A percentile compares a stretch with the other conserved stretches of the same genome.
phyloP scores from a whole-genome alignment of 2,329 filamentous ascomycete species.

The Ceratocystiopsis minuta region DNA sequence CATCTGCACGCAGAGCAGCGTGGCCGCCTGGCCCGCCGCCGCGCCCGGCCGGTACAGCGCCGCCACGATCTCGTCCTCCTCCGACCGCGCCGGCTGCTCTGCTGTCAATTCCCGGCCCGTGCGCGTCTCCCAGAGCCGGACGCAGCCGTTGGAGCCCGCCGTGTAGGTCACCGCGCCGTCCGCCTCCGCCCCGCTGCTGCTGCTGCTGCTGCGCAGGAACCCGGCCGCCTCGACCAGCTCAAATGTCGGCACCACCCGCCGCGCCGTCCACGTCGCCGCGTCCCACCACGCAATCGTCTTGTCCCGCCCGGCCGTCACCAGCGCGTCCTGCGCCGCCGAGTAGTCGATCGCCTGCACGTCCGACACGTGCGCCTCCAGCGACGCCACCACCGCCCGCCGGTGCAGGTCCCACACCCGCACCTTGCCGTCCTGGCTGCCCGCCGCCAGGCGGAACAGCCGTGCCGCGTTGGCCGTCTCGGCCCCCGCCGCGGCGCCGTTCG shows the following conservation, averaged over 20 bases:
- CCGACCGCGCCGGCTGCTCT: slow-evolving; percentile 45
- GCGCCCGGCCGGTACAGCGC: slow-evolving; percentile 49
- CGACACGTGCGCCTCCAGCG: slow-evolving; percentile 82
- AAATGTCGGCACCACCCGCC: slow-evolving; percentile 63
- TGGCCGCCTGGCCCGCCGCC: slow-evolving; percentile 13
- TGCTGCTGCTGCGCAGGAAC: slow-evolving; percentile 40
- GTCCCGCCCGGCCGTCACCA: slow-evolving; percentile 77
- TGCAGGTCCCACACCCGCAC: slow-evolving; percentile 82
- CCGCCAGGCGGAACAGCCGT: slow-evolving; percentile 54
- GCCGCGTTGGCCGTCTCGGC: slow-evolving; percentile 18
- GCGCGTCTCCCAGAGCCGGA: slow-evolving; percentile 70
- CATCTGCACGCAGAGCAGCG: slow-evolving; percentile 66
- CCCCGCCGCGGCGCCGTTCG: slow-evolving; percentile 20
- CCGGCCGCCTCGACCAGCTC: slow-evolving; percentile 74
- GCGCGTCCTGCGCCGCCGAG: slow-evolving; percentile 50
- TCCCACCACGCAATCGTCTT: slow-evolving; percentile 93
- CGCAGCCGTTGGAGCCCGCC: slow-evolving; percentile 63
- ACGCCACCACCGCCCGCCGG: slow-evolving; percentile 59
- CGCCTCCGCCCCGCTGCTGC: neutral
- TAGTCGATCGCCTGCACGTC: slow-evolving; percentile 81
- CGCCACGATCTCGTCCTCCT: slow-evolving; percentile 51
- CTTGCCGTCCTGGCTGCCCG: slow-evolving; percentile 86
- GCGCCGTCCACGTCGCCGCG: slow-evolving; percentile 63
- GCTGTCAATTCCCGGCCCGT: slow-evolving; percentile 62
- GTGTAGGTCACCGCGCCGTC: slow-evolving; percentile 56